Evolutionary conservation across 2,329 filamentous ascomycete species (phyloP).

Genomic region (Botrytis fragariae): DNA sequence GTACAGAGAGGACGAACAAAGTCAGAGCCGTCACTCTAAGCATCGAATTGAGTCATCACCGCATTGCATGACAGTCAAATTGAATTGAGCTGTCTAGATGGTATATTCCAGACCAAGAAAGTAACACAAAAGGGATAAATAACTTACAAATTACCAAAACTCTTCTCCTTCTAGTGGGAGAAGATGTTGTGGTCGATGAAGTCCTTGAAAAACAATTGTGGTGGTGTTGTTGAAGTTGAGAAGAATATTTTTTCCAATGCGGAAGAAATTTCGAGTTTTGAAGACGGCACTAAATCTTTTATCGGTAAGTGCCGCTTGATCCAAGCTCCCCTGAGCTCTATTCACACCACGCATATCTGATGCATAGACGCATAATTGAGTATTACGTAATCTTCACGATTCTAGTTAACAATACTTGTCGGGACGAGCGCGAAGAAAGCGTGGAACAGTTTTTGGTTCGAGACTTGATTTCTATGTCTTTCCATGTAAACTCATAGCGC

Average conservation of each 20-base stretch:
- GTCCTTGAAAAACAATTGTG: neutral
- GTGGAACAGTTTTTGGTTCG: neutral
- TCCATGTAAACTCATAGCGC: neutral
- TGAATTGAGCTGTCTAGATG: neutral
- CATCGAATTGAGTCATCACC: constrained; percentile 62
- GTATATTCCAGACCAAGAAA: neutral
- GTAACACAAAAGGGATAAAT: neutral
- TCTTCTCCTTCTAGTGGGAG: constrained; percentile 15
- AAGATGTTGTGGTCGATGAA: constrained; percentile 20
- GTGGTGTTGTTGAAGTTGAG: neutral
- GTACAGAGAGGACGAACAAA: constrained; percentile 59
- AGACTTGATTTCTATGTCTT: neutral
- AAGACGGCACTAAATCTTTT: neutral
- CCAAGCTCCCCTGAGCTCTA: neutral
- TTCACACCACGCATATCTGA: too few species aligned
- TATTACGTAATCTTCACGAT: neutral
- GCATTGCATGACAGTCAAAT: constrained; percentile 36
- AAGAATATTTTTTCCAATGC: neutral
- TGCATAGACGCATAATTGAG: neutral
- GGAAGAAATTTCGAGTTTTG: constrained; percentile 5
- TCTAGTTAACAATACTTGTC: neutral
- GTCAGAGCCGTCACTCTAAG: constrained; percentile 50
- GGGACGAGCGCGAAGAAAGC: neutral
- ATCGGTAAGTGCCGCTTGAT: neutral
- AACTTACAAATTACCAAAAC: constrained; percentile 26